phyloP scores from a whole-genome alignment of 768 basidiomycete species.

The Agaricus sinodeliciosus region DNA sequence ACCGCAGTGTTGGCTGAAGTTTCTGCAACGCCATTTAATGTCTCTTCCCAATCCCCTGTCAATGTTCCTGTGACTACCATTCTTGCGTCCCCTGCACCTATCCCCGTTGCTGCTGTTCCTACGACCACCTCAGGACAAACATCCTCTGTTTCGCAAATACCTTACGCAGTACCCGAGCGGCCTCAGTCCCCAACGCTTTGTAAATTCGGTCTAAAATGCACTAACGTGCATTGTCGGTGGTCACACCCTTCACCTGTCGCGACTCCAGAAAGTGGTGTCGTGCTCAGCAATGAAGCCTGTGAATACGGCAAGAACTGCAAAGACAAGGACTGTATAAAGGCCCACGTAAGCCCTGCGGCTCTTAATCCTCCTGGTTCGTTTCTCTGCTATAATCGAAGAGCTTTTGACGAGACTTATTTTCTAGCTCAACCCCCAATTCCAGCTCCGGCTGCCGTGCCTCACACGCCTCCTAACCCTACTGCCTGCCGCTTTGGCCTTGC shows the following conservation, averaged over 20 bases:
- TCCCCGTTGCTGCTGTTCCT: conserved; percentile 22
- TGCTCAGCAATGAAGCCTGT: conserved; percentile 90
- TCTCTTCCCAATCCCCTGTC: conserved; percentile 8
- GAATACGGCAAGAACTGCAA: conserved; percentile 84
- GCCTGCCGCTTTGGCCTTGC: conserved; percentile 65
- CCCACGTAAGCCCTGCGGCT: conserved; percentile 85
- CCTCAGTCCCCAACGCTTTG: conserved; percentile 88
- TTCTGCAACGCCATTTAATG: conserved; percentile 16
- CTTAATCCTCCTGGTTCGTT: conserved; percentile 50
- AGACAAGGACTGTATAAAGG: conserved; percentile 90
- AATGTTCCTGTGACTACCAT: conserved; percentile 9
- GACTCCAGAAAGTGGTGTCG: conserved; percentile 89
- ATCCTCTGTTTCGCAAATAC: conserved; percentile 27
- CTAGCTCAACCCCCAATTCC: conserved; percentile 15
- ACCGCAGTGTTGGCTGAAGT: conserved; percentile 11
- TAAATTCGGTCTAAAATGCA: conserved; percentile 90
- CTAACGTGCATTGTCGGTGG: conserved; percentile 82
- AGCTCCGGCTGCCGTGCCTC: conserved; percentile 19
- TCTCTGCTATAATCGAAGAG: conserved; percentile 5
- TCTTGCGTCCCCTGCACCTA: conserved; percentile 15
- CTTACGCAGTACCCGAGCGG: conserved; percentile 62
- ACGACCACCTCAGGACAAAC: conserved; percentile 25
- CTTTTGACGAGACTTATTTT: conserved; percentile 11
- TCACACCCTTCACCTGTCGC: conserved; percentile 98
- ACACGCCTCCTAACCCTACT: conserved; percentile 24